Conservation (phyloP, 83 land plant genomes). For the Larix sibirica region DNA sequence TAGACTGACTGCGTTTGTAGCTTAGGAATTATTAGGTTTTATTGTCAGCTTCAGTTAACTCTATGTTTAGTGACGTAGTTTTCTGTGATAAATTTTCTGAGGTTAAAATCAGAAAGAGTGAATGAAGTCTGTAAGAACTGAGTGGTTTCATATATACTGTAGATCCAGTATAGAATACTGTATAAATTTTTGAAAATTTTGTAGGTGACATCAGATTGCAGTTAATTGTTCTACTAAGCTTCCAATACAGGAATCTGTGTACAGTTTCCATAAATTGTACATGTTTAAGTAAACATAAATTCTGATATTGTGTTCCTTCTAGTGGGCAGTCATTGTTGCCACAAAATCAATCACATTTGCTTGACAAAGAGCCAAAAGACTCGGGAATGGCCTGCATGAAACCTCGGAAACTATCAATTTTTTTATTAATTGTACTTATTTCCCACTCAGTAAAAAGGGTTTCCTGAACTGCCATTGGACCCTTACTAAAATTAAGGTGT, state of each 20-base stretch:
- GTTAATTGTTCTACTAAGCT: not conserved
- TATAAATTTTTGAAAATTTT: not conserved
- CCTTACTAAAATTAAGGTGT: not conserved
- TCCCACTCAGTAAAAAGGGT: not conserved
- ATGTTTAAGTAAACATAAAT: not conserved
- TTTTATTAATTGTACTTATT: not conserved
- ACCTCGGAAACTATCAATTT: not conserved
- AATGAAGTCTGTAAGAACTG: not conserved
- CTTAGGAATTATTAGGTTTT: not conserved
- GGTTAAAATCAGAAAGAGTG: conserved; percentile 5
- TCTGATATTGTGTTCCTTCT: not conserved
- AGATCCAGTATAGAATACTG: not conserved
- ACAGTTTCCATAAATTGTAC: not conserved
- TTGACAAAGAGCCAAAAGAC: not conserved
- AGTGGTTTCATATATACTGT: not conserved
- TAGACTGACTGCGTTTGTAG: not conserved
- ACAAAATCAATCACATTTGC: not conserved
- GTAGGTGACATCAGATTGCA: not conserved
- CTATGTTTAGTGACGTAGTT: not conserved
- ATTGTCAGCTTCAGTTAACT: not conserved
- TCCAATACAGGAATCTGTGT: not conserved
- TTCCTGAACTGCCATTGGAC: not conserved
- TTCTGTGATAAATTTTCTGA: not conserved
- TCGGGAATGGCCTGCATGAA: too few relatives aligned
- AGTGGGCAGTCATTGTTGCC: not conserved